These are phyloP conservation scores for Dictyostelium citrinum DNA, from an alignment of 78 protist genomes.

Conservation along the genomic window DNA sequence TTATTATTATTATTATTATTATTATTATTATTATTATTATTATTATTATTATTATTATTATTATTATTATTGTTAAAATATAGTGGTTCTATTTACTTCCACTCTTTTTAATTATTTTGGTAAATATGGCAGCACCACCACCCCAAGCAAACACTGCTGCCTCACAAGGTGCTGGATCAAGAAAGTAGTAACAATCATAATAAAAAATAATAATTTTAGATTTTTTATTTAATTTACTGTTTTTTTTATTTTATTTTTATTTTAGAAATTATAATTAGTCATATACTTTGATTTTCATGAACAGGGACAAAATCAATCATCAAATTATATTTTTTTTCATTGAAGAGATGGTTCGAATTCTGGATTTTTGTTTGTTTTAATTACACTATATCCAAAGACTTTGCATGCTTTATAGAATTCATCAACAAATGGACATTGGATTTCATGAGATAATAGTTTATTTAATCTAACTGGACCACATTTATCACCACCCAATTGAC, in stretches of 20 bases:
- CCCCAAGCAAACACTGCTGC: neutral
- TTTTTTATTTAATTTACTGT: too few species aligned
- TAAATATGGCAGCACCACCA: neutral
- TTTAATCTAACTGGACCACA: neutral
- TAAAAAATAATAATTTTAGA: too few species aligned
- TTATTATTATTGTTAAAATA: neutral
- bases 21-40: neutral
- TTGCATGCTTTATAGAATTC: too few species aligned
- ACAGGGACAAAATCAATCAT: too few species aligned
- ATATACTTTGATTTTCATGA: too few species aligned
- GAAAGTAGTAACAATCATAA: neutral
- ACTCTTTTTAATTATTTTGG: neutral
- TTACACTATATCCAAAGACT: too few species aligned
- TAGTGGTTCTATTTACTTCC: slow-evolving; percentile 13
- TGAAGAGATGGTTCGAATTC: too few species aligned
- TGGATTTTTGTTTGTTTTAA: neutral
- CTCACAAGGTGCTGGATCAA: neutral
- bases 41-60: neutral
- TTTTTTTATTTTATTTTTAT: too few species aligned
- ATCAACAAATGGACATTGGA: neutral
- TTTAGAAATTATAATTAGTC: too few species aligned
- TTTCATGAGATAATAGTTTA: neutral
- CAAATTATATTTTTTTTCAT: too few species aligned
- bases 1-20: neutral
- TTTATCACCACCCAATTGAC: neutral